Conservation (phyloP, 1,284 basidiomycete species). For the Heterobasidion occidentale region DNA sequence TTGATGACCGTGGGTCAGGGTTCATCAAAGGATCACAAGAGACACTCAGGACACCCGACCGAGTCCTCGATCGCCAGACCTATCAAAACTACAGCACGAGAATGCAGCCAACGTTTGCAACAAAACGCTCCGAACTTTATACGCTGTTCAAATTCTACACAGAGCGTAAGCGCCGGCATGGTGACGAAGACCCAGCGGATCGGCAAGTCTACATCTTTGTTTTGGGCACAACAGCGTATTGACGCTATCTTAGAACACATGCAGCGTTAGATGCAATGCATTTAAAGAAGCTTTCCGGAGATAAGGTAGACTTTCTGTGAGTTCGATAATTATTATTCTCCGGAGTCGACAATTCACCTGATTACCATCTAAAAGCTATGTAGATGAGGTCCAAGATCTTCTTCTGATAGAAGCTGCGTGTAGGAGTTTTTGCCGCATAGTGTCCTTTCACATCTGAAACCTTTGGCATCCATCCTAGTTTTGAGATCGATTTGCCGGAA, state of each 20-base stretch:
- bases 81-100: slow-evolving; percentile 44
- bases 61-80: slow-evolving; percentile 33
- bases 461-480: slow-evolving; percentile 29
- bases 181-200: slow-evolving; percentile 47
- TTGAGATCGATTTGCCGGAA: slow-evolving; percentile 54
- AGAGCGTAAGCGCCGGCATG: slow-evolving; percentile 30
- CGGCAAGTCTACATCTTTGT: slow-evolving; percentile 28
- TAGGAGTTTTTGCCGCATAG: slow-evolving; percentile 20
- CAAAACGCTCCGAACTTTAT: slow-evolving; percentile 39
- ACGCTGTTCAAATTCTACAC: slow-evolving; percentile 47
- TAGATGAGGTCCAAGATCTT: slow-evolving; percentile 72
- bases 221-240: neutral
- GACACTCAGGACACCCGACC: slow-evolving; percentile 25
- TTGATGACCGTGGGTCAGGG: slow-evolving; percentile 27
- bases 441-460: neutral
- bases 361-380: slow-evolving; percentile 35
- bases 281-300: slow-evolving; percentile 19
- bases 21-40: slow-evolving; percentile 62
- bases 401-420: slow-evolving; percentile 57
- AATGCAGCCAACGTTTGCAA: slow-evolving; percentile 45
- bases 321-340: neutral
- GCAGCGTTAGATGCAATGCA: slow-evolving; percentile 30
- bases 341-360: too few species aligned
- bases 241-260: slow-evolving; percentile 33
- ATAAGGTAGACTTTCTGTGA: neutral